Evolutionary conservation across 2,329 filamentous ascomycete species (phyloP).

Genomic region (Colletotrichum navitas): DNA sequence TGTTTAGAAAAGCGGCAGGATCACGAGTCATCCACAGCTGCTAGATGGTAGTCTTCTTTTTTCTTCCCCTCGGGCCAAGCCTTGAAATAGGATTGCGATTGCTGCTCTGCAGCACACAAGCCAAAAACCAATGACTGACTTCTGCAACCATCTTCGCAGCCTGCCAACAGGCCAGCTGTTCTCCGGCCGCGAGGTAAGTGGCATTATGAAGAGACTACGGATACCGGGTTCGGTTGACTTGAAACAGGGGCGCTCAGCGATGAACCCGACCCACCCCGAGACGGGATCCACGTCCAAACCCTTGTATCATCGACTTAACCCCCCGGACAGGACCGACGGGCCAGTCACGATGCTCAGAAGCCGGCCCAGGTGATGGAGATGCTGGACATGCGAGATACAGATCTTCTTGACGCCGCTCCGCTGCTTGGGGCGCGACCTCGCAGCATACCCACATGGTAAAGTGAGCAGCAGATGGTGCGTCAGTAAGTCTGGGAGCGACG

Average conservation of each 20-base stretch:
- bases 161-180: neutral
- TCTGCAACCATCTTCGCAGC: neutral
- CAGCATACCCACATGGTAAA: neutral
- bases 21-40: constrained; percentile 1
- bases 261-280: constrained; percentile 8
- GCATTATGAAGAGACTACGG: neutral
- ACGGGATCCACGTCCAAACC: constrained; percentile 4
- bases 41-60: neutral
- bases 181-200: constrained; percentile 8
- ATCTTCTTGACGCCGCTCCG: neutral
- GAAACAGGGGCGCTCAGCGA: constrained; percentile 23
- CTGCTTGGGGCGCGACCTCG: neutral
- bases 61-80: neutral
- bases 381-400: constrained; percentile 2
- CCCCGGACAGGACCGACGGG: neutral
- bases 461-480: neutral
- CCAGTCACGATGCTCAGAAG: constrained; percentile 6
- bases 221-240: constrained; percentile 6
- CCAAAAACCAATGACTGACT: constrained; percentile 4
- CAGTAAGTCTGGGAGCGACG: neutral
- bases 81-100: constrained; percentile 12
- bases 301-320: neutral
- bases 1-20: constrained; percentile 12
- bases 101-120: constrained; percentile 14
- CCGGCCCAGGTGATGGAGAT: neutral